Evolutionary conservation across 2,329 filamentous ascomycete species (phyloP).

Genomic region (Cadophora sp.): DNA sequence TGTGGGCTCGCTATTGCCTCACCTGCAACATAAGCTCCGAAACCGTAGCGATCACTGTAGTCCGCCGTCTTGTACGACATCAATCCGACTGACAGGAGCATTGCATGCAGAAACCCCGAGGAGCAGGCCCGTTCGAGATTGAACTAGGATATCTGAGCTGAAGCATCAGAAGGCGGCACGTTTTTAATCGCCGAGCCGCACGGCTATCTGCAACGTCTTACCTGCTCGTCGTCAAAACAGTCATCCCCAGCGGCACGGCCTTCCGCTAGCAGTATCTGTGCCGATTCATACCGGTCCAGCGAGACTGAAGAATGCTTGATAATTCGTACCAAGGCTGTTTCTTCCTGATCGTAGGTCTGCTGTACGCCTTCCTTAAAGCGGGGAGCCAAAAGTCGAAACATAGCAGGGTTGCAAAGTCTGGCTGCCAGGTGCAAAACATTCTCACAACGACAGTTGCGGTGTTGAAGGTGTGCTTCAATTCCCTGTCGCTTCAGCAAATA

Average conservation of each 20-base stretch:
- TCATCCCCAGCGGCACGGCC: slow-evolving; percentile 13
- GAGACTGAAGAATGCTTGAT: slow-evolving; percentile 12
- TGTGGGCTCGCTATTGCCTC: too few species aligned
- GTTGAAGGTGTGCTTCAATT: slow-evolving; percentile 21
- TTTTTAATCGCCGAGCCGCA: slow-evolving; percentile 18
- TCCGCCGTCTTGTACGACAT: background rate
- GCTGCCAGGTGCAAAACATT: slow-evolving; percentile 21
- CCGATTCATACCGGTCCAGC: slow-evolving; percentile 18
- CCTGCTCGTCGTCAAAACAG: slow-evolving; percentile 11
- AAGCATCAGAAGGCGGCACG: slow-evolving; percentile 20
- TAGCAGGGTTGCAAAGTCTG: slow-evolving; percentile 21
- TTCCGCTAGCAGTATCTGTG: slow-evolving; percentile 19
- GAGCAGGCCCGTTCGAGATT: background rate
- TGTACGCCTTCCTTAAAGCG: slow-evolving; percentile 17
- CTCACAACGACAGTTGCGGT: slow-evolving; percentile 15
- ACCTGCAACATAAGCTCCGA: background rate
- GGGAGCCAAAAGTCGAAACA: slow-evolving; percentile 18
- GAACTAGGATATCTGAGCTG: background rate
- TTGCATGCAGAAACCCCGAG: background rate
- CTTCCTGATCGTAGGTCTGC: slow-evolving; percentile 17
- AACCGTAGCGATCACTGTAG: background rate
- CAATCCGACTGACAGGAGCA: background rate
- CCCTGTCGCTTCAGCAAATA: slow-evolving; percentile 20
- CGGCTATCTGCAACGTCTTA: slow-evolving; percentile 17
- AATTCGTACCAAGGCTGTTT: slow-evolving; percentile 21